Evolutionary conservation across 306 rosid genomes (phyloP).

Genomic region (Astragalus membranaceus): DNA sequence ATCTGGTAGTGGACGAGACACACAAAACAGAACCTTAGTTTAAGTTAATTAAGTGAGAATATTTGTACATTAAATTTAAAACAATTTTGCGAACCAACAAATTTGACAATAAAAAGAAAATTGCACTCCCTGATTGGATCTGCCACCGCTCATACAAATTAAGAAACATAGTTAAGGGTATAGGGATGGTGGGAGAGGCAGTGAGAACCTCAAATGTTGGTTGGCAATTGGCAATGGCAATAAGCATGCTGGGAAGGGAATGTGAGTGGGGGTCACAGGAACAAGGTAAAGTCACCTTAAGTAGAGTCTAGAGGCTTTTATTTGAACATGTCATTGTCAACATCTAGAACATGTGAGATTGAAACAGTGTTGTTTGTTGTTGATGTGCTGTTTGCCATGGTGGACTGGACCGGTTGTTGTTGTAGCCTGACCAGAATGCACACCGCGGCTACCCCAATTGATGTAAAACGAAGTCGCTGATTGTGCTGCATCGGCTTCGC

Average conservation of each 20-base stretch:
- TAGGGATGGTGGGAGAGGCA: constrained; percentile 25
- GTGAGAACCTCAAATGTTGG: constrained; percentile 36
- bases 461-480: too few relatives aligned
- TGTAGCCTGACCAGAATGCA: background rate
- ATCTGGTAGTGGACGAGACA: too few relatives aligned
- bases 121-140: too few relatives aligned
- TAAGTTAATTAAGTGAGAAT: too few relatives aligned
- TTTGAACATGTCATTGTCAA: constrained; percentile 17
- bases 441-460: background rate
- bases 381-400: constrained; percentile 7
- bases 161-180: background rate
- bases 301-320: background rate
- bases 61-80: too few relatives aligned
- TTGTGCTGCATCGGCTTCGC: too few relatives aligned
- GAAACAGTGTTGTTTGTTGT: background rate
- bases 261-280: constrained; percentile 20
- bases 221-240: constrained; percentile 23
- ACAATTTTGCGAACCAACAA: too few relatives aligned
- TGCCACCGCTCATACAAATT: too few relatives aligned
- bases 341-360: background rate
- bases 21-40: too few relatives aligned
- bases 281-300: background rate
- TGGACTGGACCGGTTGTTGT: background rate
- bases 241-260: constrained; percentile 17
- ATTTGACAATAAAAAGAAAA: too few relatives aligned